Base-by-base conservation (phyloP, 768 basidiomycete genomes). In the Chalciporus sphaerocephalus region DNA sequence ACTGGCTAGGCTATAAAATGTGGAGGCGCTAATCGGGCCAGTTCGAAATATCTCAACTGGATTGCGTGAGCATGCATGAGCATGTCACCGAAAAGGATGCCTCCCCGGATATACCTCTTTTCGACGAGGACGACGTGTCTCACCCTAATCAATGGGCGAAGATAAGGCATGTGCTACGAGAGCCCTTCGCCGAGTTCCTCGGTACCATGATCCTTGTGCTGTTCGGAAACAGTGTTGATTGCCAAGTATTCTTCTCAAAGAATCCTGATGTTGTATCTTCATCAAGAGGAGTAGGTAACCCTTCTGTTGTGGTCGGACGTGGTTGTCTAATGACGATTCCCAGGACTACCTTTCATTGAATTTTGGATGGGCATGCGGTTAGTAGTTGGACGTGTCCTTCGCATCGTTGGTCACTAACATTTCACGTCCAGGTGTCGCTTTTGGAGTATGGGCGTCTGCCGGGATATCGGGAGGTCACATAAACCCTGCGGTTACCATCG, bases 401-500 rank as follows among this genome's bases (percentile, higher is more conserved):
- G 36, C 37, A 47, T 46, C 30, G 11, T 22, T 33, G 21, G 10
- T 17, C 35, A 10, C 22, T 47, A 23, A 53, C 30, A 18, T 25
- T 21, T 13, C 11, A 17, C 9, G 12, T 2, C 27, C 33, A 46
- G 70, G 81, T n/a, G 72, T 75, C 4, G 78, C 80, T 10, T 63
- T 83, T 51, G 85, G 82, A 37, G 81, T 78, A 11, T 85, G 80
- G 79, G 72, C 78, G 4, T 74, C 76, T 18, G 77, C 75, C 33
- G 81, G 82, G 24, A 72, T 83, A 46, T 84, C 84, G 27, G 83
- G 80, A 2, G 81, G 80, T 4, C 85, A 86, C 56, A 76, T 85
- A 46, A 84, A 85, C 58, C 83, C 84, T 38, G 79, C 81, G 35
- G 81, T 80, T 23, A 89, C 87, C 5, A 58, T 89, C 33, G 72